Base-by-base conservation (phyloP, 2,329 filamentous ascomycete species). In the Lizonia empirigonia region DNA sequence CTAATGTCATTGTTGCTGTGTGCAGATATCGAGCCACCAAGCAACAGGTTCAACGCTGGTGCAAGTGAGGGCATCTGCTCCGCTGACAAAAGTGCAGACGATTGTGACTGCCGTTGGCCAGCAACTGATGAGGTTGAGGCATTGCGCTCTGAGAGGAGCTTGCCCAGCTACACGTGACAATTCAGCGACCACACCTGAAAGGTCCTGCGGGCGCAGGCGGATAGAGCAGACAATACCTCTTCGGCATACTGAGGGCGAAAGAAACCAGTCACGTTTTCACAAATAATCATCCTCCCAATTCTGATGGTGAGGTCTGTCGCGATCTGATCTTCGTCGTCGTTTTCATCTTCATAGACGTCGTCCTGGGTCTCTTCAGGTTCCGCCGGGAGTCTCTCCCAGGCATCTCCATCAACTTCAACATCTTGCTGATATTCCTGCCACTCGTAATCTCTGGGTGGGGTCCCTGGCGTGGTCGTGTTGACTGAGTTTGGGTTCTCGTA, bases 351-450 rank as follows among this genome's bases (percentile, higher is more conserved):
- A 39, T 68, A 72, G 22, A 72, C 70, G 58, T 72, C 70, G 42
- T 73, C 70, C 47, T 67, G 64, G 37, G 65, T 71, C 44, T 69
- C 68, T 58, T 72, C 69, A 8, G 68, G 68, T 36, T 73, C 69
- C 1, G 70, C 68, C 5, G 69, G 70, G 29, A 73, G 52, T 44
- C 62, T 63, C 45, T 72, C 70, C 70, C 70, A 73, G 7, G 68
- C 64, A 56, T 72, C 70, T 16, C 61, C 64, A 46, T 73, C 69
- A 18, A 68, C 63, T 45, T 72, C 69, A 29, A 73, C 70, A 58
- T 71, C 61, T 46, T 73, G 70, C 55, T 73, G 70, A 39, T 73
- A 73, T 16, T 70, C 68, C 45, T 73, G 70, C 70, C 70, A 73
- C 27, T 73, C 70, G 41, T 72, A 73, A 36, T 73, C 70, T 57